Evolutionary conservation across 768 basidiomycete species (phyloP).

Genomic region (Tulasnella sp.): DNA sequence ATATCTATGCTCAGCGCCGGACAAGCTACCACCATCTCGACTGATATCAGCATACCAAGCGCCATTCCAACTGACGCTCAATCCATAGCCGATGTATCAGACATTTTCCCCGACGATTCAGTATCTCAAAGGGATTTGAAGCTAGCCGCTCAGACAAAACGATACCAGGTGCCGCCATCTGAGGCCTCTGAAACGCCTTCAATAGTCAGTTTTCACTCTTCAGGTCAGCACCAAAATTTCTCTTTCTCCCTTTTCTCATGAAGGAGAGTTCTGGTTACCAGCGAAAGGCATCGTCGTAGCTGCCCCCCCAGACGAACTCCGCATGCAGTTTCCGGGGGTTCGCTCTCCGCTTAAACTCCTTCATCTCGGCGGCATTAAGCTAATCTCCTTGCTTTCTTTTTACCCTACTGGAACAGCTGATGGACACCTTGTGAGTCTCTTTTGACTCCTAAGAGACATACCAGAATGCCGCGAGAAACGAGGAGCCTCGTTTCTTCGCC

Average conservation of each 20-base stretch:
- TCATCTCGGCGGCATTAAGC: neutral
- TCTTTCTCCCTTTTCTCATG: neutral
- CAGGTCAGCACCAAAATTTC: neutral
- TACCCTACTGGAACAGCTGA: neutral
- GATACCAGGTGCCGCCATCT: neutral
- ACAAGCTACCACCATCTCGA: neutral
- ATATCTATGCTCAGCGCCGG: neutral
- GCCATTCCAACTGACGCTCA: neutral
- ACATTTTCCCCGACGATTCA: constrained; percentile 14
- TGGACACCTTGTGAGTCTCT: constrained; percentile 10
- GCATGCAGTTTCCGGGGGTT: neutral
- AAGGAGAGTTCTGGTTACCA: neutral
- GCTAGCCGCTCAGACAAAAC: neutral
- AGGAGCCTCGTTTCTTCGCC: neutral
- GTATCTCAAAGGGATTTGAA: constrained; percentile 1
- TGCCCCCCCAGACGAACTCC: neutral
- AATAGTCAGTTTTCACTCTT: constrained; percentile 6
- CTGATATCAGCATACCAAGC: neutral
- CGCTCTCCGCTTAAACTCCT: neutral
- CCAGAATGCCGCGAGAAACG: neutral
- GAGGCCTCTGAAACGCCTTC: constrained; percentile 7
- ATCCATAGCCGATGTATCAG: neutral
- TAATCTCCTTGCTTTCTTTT: neutral
- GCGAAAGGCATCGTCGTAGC: neutral
- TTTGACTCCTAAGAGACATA: neutral